Conservation (phyloP, 306 rosid species). For the Medicago ruthenica region DNA sequence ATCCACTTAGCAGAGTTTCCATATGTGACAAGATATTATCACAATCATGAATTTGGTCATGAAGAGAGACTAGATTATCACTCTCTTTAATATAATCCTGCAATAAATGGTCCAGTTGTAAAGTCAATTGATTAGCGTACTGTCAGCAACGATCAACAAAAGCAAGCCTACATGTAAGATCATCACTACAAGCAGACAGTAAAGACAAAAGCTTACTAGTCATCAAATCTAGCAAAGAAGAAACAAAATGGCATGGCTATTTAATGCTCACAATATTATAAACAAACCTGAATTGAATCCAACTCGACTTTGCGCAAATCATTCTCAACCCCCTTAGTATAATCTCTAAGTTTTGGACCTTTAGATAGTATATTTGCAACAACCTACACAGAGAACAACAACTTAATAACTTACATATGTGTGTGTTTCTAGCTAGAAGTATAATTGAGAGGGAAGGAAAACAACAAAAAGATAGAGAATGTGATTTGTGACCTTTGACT, state of each 20-base stretch:
- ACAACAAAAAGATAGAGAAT: conserved; percentile 1
- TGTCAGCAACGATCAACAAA: conserved; percentile 21
- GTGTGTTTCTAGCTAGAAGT: background rate
- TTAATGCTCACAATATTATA: conserved; percentile 27
- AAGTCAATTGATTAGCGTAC: conserved; percentile 4
- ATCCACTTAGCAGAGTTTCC: conserved; percentile 96
- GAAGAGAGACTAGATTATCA: conserved; percentile 95
- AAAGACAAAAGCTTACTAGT: background rate
- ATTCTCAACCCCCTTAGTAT: conserved; percentile 92
- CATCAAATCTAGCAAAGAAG: conserved; percentile 27
- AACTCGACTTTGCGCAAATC: conserved; percentile 92
- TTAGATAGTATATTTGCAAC: conserved; percentile 87
- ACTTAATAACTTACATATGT: conserved; percentile 4
- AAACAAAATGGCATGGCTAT: conserved; percentile 15
- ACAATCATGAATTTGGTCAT: conserved; percentile 95
- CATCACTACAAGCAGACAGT: conserved; percentile 5
- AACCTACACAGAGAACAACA: conserved; percentile 58
- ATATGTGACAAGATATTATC: conserved; percentile 95
- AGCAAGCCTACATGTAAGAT: background rate
- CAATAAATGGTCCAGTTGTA: conserved; percentile 36
- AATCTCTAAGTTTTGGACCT: conserved; percentile 86
- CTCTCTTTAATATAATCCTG: conserved; percentile 97
- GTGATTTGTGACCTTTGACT: background rate
- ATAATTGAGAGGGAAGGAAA: conserved; percentile 9
- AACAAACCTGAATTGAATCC: conserved; percentile 93